Base-by-base conservation (phyloP, 2,329 filamentous ascomycete genomes). In the Madurella fahalii region DNA sequence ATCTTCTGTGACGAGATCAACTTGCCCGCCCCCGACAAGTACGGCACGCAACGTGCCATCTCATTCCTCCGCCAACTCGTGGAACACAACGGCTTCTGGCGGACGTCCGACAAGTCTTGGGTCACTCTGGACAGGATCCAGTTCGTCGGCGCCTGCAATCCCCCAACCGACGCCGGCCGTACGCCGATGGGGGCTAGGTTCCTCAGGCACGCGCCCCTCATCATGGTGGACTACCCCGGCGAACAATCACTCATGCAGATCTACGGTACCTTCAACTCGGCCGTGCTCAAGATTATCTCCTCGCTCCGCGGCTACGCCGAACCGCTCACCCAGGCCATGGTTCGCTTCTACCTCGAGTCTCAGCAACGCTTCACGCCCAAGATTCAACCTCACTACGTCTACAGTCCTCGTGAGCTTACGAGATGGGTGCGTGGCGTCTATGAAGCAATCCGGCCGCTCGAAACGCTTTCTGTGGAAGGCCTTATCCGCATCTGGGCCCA, bases 1-100 rank as follows among this genome's bases (percentile, higher is more conserved):
- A 84, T 99, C 59, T 99, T 99, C 80, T 99, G 94, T 66, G 94
- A 99, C 69, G 94, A 99, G 71, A 99, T 99, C 75, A 99, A 99
- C 72, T 80, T 99, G 77, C 94, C 94, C 7, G 93, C 94, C 4
- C 94, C 94, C 3, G 94, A 99, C 74, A 93, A 91, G 65, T 99
- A 99, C 69, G 93, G 92, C 52, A 99, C 95, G 1, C 94, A 99
- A 71, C 86, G 94, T 58, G 94, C 94, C 34, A 99, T 99, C 61
- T 95, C 94, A 5, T 99, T 99, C 81, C 73, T 99, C 62, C 86
- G 95, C 64, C 94, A 99, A 70, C 84, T 99, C 58, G 92, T 99
- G 47, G 94, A 99, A 71, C 94, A 99, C 68, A 97, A 97, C 64
- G 94, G 94, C 31, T 99, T 99, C 82, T 99, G 95, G 95, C 84